Conservation (phyloP, 2,329 filamentous ascomycete genomes). For the Nemania serpens region DNA sequence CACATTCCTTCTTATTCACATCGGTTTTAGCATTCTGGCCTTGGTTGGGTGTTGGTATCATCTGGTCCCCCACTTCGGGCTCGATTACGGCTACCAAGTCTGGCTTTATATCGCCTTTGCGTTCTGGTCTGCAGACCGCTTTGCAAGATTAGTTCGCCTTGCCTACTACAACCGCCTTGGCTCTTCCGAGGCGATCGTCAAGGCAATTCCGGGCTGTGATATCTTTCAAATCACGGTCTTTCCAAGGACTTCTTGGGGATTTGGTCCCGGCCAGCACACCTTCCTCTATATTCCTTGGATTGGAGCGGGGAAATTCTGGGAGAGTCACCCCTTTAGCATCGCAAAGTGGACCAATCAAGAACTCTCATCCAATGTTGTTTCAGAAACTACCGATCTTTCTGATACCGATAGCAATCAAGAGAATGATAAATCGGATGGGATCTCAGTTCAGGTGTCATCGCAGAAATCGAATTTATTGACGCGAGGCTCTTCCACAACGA, state of each 20-base stretch:
- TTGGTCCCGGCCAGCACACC: slow-evolving; percentile 27
- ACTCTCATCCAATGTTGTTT: background rate
- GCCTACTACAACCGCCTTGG: slow-evolving; percentile 30
- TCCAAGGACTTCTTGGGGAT: slow-evolving; percentile 5
- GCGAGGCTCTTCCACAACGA: background rate
- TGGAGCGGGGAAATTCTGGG: slow-evolving; percentile 30
- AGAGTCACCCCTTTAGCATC: slow-evolving; percentile 36
- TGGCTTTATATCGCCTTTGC: slow-evolving; percentile 35
- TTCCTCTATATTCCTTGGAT: slow-evolving; percentile 31
- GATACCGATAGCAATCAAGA: background rate
- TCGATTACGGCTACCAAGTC: slow-evolving; percentile 35
- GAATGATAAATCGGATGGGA: background rate
- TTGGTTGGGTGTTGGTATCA: slow-evolving; percentile 37
- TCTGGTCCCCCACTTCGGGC: slow-evolving; percentile 30
- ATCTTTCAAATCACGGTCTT: slow-evolving; percentile 27
- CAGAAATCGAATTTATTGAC: background rate
- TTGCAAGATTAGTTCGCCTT: slow-evolving; percentile 28
- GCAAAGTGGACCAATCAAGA: slow-evolving; percentile 21
- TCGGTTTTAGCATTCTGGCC: slow-evolving; percentile 35
- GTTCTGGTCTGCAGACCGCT: slow-evolving; percentile 33
- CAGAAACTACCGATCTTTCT: background rate
- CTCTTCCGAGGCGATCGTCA: slow-evolving; percentile 14
- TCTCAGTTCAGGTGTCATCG: background rate
- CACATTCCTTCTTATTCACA: slow-evolving; percentile 38
- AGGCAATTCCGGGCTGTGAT: slow-evolving; percentile 23